phyloP scores from a whole-genome alignment of 345 rosid genomes.

The Salix exigua region DNA sequence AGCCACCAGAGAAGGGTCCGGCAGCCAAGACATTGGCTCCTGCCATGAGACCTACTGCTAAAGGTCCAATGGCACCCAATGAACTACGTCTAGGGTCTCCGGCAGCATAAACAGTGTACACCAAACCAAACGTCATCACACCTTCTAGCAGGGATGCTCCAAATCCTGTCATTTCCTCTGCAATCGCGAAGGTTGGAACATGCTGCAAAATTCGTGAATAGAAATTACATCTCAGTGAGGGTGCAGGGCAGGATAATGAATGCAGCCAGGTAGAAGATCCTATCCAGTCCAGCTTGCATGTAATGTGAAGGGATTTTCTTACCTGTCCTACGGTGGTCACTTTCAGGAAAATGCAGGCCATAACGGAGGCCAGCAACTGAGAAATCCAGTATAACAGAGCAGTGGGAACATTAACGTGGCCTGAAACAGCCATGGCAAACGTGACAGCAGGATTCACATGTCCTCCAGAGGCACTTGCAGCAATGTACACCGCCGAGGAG shows the following conservation, averaged over 20 bases:
- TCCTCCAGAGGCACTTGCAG: slow-evolving; percentile 68
- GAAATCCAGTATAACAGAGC: slow-evolving; percentile 84
- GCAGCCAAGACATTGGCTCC: slow-evolving; percentile 73
- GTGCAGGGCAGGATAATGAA: not conserved
- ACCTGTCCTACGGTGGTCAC: slow-evolving; percentile 59
- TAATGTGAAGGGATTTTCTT: not conserved
- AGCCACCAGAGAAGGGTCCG: slow-evolving; percentile 86
- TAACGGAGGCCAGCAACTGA: slow-evolving; percentile 74
- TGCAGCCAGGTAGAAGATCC: not conserved
- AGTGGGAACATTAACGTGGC: slow-evolving; percentile 62
- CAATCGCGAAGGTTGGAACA: slow-evolving; percentile 54
- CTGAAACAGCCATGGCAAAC: slow-evolving; percentile 74
- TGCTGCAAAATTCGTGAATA: slow-evolving; percentile 30
- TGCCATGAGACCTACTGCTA: slow-evolving; percentile 59
- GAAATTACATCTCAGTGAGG: not conserved
- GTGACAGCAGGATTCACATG: slow-evolving; percentile 96
- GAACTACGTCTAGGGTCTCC: slow-evolving; percentile 49
- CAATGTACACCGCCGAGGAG: slow-evolving; percentile 58
- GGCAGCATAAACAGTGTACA: slow-evolving; percentile 64
- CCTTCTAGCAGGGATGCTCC: slow-evolving; percentile 87
- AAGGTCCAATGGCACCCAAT: slow-evolving; percentile 43
- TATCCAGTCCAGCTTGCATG: not conserved
- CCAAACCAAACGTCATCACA: slow-evolving; percentile 59
- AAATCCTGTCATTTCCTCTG: slow-evolving; percentile 83
- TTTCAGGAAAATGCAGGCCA: slow-evolving; percentile 73